A percentile compares a stretch with the other conserved stretches of the same genome.
Conservation (phyloP, 371 early-diverging fungal genomes). For the Mortierella sp. region DNA sequence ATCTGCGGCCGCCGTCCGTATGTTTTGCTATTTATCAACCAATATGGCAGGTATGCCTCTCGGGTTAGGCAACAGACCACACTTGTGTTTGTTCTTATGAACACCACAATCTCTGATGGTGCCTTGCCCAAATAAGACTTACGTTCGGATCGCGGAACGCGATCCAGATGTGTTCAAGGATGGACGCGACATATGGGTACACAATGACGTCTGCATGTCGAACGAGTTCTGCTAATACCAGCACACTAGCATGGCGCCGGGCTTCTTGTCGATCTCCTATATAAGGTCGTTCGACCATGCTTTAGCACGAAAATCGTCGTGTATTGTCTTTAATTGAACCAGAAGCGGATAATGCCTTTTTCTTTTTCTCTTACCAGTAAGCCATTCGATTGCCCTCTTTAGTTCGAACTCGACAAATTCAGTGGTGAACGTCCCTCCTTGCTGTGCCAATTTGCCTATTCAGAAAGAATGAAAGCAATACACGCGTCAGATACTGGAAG, state of each 20-base stretch:
- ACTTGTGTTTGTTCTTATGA: background rate
- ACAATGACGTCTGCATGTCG: conserved; percentile 88
- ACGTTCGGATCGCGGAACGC: conserved; percentile 88
- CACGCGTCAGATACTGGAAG: no score
- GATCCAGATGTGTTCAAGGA: conserved; percentile 90
- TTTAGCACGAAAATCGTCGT: background rate
- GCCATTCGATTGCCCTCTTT: conserved; percentile 90
- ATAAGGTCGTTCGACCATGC: background rate
- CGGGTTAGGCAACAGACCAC: no score
- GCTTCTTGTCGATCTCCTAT: conserved; percentile 80
- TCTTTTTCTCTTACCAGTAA: conserved; percentile 69
- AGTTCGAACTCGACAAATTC: conserved; percentile 91
- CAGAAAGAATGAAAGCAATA: background rate
- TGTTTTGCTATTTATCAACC: conserved; percentile 59
- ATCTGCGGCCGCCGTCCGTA: conserved; percentile 91
- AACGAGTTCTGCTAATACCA: conserved; percentile 87
- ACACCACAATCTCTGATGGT: background rate
- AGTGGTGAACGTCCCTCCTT: conserved; percentile 83
- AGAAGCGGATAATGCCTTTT: no score
- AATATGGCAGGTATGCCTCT: background rate
- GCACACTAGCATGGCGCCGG: conserved; percentile 88
- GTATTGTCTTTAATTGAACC: background rate
- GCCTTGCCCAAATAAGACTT: background rate
- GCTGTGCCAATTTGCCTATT: conserved; percentile 77
- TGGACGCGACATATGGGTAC: conserved; percentile 85